Conservation (phyloP, 176 grass and related monocot species). For the Thinopyrum elongatum region DNA sequence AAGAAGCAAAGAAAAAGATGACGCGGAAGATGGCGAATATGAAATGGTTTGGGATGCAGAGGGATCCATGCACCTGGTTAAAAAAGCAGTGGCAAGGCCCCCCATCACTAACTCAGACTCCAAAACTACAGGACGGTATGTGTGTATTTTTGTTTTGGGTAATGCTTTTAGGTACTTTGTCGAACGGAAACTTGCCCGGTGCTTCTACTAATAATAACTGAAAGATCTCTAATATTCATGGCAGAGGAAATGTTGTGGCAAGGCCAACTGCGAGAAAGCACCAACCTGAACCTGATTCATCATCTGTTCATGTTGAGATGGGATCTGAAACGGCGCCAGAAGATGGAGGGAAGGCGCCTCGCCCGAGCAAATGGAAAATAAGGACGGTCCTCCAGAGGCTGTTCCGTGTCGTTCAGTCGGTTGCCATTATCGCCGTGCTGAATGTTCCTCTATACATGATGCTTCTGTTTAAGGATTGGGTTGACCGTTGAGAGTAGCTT, state of each 20-base stretch:
- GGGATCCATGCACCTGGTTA: constrained; percentile 87
- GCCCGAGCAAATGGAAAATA: constrained; percentile 47
- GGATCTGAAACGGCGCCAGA: constrained; percentile 45
- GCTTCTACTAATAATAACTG: not conserved
- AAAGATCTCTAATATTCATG: not conserved
- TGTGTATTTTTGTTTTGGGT: not conserved
- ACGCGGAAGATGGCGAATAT: constrained; percentile 77
- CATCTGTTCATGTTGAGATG: constrained; percentile 70
- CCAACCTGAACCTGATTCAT: constrained; percentile 48
- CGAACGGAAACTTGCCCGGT: not conserved
- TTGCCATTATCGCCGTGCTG: constrained; percentile 64
- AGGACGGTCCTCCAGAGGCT: constrained; percentile 63
- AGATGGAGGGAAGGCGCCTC: constrained; percentile 49
- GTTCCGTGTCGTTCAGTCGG: constrained; percentile 72
- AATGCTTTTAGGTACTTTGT: not conserved
- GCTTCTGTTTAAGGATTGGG: constrained; percentile 97
- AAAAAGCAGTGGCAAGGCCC: constrained; percentile 39
- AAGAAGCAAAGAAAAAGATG: constrained; percentile 86
- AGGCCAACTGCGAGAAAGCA: constrained; percentile 70
- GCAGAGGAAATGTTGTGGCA: constrained; percentile 76
- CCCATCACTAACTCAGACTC: constrained; percentile 39
- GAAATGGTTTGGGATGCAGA: constrained; percentile 97
- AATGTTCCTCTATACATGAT: constrained; percentile 98
- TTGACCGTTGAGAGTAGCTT: constrained; percentile 57
- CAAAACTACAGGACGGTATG: constrained; percentile 51